A percentile compares a stretch with the other conserved stretches of the same genome.
Evolutionary conservation across 1,139 yeast species (phyloP).

Genomic region (Kazachstania sp.): DNA sequence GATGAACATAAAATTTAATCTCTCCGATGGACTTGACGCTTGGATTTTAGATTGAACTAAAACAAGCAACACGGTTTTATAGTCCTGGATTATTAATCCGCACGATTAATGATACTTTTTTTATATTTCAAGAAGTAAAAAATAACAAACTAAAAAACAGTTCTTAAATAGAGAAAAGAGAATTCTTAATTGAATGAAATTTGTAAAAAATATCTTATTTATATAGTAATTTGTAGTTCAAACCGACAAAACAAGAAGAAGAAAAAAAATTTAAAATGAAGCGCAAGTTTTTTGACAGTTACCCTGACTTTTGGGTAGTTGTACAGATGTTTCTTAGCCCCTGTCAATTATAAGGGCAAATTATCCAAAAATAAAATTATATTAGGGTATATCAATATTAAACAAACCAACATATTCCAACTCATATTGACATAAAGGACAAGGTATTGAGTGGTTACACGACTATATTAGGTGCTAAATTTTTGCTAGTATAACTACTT

Average conservation of each 20-base stretch:
- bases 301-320: no score
- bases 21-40: slow-evolving; percentile 65
- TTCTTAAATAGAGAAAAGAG: background rate
- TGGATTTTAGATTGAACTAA: slow-evolving; percentile 30
- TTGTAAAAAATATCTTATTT: background rate
- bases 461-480: no score
- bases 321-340: no score
- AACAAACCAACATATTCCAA: no score
- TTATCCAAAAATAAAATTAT: no score
- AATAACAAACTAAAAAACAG: no score
- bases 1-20: slow-evolving; percentile 47
- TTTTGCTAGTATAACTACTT: background rate
- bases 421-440: no score
- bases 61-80: slow-evolving; percentile 56
- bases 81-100: slow-evolving; percentile 59
- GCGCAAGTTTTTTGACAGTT: no score
- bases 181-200: background rate
- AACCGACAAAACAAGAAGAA: background rate
- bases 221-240: background rate
- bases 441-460: no score
- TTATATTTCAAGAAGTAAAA: background rate
- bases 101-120: slow-evolving; percentile 37
- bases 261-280: no score
- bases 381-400: no score
- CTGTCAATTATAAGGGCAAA: no score